These are phyloP conservation scores for Trichosphaerium sp. DNA, from an alignment of 78 protist species.

Conservation along the genomic window DNA sequence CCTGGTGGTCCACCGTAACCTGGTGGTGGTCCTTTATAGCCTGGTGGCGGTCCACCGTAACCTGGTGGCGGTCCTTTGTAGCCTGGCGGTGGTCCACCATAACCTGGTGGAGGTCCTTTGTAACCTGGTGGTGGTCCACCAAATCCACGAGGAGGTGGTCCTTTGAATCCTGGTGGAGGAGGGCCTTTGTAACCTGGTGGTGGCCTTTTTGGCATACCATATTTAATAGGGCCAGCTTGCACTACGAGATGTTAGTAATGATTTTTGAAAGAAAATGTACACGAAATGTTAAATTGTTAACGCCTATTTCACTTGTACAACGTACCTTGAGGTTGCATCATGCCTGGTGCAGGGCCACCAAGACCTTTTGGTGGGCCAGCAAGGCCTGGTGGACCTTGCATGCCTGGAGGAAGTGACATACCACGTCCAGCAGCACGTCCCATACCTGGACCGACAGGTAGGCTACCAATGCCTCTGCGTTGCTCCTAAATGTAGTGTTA, in stretches of 20 bases:
- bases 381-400: conserved; percentile 33
- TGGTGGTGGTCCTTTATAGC: too few species aligned
- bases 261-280: not conserved
- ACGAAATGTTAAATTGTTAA: conserved; percentile 5
- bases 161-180: conserved; percentile 23
- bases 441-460: conserved; percentile 59
- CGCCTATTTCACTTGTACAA: not conserved
- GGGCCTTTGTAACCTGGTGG: not conserved
- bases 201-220: not conserved
- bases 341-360: conserved; percentile 54
- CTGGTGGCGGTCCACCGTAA: too few species aligned
- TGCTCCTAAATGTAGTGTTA: not conserved
- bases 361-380: conserved; percentile 76
- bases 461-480: not conserved
- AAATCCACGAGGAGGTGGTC: conserved; percentile 16
- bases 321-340: conserved; percentile 46
- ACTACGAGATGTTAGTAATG: conserved; percentile 5
- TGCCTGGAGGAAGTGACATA: conserved; percentile 13
- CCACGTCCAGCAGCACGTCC: conserved; percentile 74
- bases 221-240: too few species aligned
- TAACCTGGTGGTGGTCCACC: not conserved
- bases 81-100: too few species aligned
- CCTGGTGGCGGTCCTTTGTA: too few species aligned
- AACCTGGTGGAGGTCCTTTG: too few species aligned
- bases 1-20: too few species aligned